These are phyloP conservation scores for Williopsis jadinii DNA, from an alignment of 1,139 yeast species.

Conservation along the genomic window DNA sequence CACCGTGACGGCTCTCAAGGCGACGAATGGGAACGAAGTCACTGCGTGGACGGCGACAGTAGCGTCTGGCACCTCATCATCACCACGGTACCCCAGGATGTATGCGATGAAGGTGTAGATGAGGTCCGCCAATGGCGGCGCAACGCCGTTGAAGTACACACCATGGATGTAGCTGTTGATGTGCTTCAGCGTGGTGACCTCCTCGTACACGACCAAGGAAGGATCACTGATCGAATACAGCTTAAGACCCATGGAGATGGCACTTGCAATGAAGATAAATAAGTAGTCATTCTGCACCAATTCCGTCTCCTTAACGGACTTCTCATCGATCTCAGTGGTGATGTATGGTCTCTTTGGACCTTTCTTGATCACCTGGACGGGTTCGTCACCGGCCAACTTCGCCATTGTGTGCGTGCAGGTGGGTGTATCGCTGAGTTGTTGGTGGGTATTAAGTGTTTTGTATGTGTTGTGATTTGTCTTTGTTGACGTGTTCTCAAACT, in stretches of 20 bases:
- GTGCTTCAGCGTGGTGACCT: slow-evolving; percentile 62
- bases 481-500: no score
- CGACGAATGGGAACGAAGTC: slow-evolving; percentile 15
- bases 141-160: slow-evolving; percentile 51
- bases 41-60: slow-evolving; percentile 11
- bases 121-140: slow-evolving; percentile 56
- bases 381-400: no score
- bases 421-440: no score
- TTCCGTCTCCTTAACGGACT: slow-evolving; percentile 2
- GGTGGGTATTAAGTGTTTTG: no score
- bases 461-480: no score
- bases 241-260: slow-evolving; percentile 7
- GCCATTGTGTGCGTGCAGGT: no score
- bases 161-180: slow-evolving; percentile 59
- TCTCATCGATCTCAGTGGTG: slow-evolving; percentile 11
- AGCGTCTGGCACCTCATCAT: slow-evolving; percentile 19
- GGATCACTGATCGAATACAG: slow-evolving; percentile 28
- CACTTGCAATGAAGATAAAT: slow-evolving; percentile 14
- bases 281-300: slow-evolving; percentile 3
- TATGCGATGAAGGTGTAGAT: slow-evolving; percentile 38
- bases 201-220: slow-evolving; percentile 49
- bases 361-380: slow-evolving; percentile 8
- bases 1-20: slow-evolving; percentile 49
- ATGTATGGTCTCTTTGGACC: slow-evolving; percentile 21
- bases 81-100: slow-evolving; percentile 37